A percentile compares a stretch with the other conserved stretches of the same genome.
Evolutionary conservation across 176 grass and related monocot species (phyloP).

Genomic region (sorghum (Sorghum bicolor)): DNA sequence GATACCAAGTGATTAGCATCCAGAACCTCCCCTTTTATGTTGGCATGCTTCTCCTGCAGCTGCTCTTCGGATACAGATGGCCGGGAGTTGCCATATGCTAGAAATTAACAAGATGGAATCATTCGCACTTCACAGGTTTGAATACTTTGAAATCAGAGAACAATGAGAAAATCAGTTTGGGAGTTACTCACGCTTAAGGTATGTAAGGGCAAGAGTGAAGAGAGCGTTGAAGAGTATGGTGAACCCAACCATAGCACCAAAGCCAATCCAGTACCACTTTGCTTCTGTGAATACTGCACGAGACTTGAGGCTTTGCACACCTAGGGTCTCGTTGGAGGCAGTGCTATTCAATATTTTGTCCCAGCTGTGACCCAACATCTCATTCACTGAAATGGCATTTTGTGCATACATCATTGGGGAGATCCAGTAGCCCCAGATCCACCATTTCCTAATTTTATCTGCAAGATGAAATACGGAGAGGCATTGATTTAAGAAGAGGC

Average conservation of each 20-base stretch:
- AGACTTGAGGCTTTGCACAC: constrained; percentile 49
- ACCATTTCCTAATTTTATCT: constrained; percentile 93
- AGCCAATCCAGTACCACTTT: constrained; percentile 92
- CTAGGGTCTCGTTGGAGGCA: constrained; percentile 40
- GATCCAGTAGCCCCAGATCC: constrained; percentile 99
- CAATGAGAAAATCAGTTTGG: constrained; percentile 19
- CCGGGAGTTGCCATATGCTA: constrained; percentile 77
- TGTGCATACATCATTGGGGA: constrained; percentile 90
- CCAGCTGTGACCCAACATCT: constrained; percentile 83
- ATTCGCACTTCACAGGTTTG: neutral
- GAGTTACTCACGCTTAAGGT: constrained; percentile 56
- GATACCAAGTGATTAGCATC: constrained; percentile 32
- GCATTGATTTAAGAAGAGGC: neutral
- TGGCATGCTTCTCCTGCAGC: constrained; percentile 69
- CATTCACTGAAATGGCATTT: constrained; percentile 79
- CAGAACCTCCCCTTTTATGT: constrained; percentile 53
- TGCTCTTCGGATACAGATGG: constrained; percentile 71
- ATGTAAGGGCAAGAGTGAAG: constrained; percentile 68
- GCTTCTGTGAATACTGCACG: constrained; percentile 84
- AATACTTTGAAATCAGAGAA: neutral
- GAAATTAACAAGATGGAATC: constrained; percentile 20
- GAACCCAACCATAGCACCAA: constrained; percentile 79
- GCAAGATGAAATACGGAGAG: neutral
- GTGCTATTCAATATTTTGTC: constrained; percentile 38
- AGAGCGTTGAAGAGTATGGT: constrained; percentile 84